phyloP scores from a whole-genome alignment of 345 rosid genomes.

The Arabidopsis thaliana region DNA sequence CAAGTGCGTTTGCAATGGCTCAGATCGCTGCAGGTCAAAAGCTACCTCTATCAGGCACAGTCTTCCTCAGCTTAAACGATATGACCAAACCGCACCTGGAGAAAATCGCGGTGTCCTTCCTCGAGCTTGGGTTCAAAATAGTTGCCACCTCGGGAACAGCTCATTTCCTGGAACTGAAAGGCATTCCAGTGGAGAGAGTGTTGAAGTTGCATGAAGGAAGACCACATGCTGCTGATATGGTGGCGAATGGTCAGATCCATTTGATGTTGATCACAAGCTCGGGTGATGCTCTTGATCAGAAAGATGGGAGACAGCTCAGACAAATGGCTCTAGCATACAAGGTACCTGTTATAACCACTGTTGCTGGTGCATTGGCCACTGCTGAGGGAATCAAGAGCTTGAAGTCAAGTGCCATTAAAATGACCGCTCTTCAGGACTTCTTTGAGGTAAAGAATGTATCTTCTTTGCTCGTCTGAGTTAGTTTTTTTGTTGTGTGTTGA shows the following conservation, averaged over 20 bases:
- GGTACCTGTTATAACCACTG: slow-evolving; percentile 89
- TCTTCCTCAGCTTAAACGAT: slow-evolving; percentile 91
- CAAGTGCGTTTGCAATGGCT: slow-evolving; percentile 90
- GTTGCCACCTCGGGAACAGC: slow-evolving; percentile 94
- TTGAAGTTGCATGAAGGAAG: slow-evolving; percentile 94
- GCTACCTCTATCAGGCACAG: slow-evolving; percentile 84
- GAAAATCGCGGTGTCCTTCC: slow-evolving; percentile 77
- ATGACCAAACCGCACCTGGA: slow-evolving; percentile 81
- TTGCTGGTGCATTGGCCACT: slow-evolving; percentile 91
- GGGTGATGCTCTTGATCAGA: slow-evolving; percentile 82
- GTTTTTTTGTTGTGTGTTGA: slow-evolving; percentile 2
- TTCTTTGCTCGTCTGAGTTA: slow-evolving; percentile 38
- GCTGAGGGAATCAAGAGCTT: slow-evolving; percentile 85
- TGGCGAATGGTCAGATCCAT: slow-evolving; percentile 89
- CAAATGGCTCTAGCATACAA: slow-evolving; percentile 96
- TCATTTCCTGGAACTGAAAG: slow-evolving; percentile 74
- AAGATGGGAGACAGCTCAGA: slow-evolving; percentile 81
- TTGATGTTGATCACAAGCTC: slow-evolving; percentile 95
- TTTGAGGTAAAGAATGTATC: slow-evolving; percentile 52
- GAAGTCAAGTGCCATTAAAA: slow-evolving; percentile 61
- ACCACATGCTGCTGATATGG: slow-evolving; percentile 96
- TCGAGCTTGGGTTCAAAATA: slow-evolving; percentile 74
- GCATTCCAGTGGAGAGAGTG: slow-evolving; percentile 73
- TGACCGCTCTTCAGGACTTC: slow-evolving; percentile 92
- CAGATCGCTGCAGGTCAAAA: slow-evolving; percentile 94